Percentiles rank a stretch among this genome's conserved stretches.
phyloP scores from a whole-genome alignment of 345 rosid species.

The Cardamine resedifolia region DNA sequence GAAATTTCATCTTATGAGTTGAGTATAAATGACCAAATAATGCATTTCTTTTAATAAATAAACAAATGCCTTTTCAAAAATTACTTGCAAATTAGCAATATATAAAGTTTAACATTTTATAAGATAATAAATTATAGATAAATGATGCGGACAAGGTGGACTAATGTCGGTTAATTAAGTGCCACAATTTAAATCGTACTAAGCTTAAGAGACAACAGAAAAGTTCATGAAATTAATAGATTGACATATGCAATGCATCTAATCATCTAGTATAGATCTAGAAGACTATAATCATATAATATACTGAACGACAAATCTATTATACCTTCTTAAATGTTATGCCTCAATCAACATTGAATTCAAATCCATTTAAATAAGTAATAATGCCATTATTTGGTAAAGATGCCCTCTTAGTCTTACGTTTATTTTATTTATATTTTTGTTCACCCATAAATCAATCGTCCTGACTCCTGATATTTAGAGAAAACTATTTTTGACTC shows the following conservation, averaged over 20 bases:
- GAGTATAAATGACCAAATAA: not conserved
- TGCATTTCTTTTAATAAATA: not conserved
- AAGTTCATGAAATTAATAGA: conserved; percentile 11
- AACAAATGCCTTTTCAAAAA: not conserved
- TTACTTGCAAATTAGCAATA: not conserved
- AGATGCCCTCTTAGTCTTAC: not conserved
- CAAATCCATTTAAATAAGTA: not conserved
- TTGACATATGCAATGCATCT: conserved; percentile 24
- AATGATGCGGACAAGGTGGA: conserved; percentile 31
- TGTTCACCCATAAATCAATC: not conserved
- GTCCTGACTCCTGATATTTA: not conserved
- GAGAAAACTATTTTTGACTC: not conserved
- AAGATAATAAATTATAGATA: not conserved
- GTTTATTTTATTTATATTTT: no score
- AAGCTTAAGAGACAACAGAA: conserved; percentile 27
- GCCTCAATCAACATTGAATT: not conserved
- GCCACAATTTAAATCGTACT: conserved; percentile 14
- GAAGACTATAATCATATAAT: not conserved
- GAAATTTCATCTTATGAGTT: not conserved
- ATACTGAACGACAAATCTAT: not conserved
- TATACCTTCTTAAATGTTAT: not conserved
- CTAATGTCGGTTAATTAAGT: conserved; percentile 23
- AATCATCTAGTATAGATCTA: conserved; percentile 1
- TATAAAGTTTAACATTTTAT: not conserved
- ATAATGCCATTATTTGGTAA: not conserved